Evolutionary conservation across 176 grass and related monocot species (phyloP), one percentile per base, ranked within the genome.

Genomic region (Phragmites australis): DNA sequence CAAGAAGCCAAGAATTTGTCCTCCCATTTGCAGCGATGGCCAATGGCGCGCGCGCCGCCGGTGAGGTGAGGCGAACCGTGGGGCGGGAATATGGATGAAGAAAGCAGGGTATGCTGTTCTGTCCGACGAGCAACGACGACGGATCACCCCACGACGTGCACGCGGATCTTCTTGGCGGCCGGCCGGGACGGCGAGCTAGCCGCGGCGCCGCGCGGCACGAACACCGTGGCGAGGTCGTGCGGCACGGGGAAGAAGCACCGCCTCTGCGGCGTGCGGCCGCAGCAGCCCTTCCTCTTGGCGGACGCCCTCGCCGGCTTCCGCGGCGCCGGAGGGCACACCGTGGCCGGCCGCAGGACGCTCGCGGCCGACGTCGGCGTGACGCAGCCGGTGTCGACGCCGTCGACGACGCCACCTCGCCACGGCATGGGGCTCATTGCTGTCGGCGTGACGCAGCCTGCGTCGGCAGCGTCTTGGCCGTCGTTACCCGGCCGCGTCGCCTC

Each of bases 291-390:
- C 87, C 86, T 87, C 84, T 86, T 92, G 2, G 12, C 40, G 19
- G n/a, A 2, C 4, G 68, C 53, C 39, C 62, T 45, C 44, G 61
- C 61, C n/a, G 80, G 81, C 72, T 89, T 97, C 77, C 85, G 75
- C 2, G 94, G 94, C 1, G 94, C 85, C 13, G 91, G 83, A 5
- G 94, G 94, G 76, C 91, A 92, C 67, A 81, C 83, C 21, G 56
- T 52, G 3, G 67, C 55, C 6, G 87, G 71, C 70, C 66, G 57
- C 19, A 92, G 57, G 13, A 64, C 23, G 59, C 80, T 73, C 4
- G 80, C 70, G 0, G 68, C 74, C 39, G 84, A 80, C 37, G 83
- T 94, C 15, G 95, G 95, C 6, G 95, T 98, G 9, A 54, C 67
- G 72, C 88, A 97, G 57, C 66, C 77, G 10, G 25, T 70, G 48